Evolutionary conservation across 2,329 filamentous ascomycete genomes (phyloP).

Genomic region (Talaromyces sp.): DNA sequence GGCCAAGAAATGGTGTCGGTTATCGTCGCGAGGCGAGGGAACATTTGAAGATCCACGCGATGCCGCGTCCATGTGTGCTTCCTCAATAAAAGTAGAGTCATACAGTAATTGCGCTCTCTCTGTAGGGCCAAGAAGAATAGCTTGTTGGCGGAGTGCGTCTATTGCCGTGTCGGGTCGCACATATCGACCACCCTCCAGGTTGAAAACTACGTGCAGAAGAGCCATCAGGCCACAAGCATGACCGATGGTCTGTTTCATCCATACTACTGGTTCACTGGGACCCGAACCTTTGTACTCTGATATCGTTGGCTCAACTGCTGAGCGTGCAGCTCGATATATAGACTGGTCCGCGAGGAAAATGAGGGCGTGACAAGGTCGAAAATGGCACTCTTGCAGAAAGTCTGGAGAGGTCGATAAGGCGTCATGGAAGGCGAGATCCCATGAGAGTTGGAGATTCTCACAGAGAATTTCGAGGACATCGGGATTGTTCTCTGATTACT

Average conservation of each 20-base stretch:
- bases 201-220: constrained; percentile 53
- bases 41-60: constrained; percentile 5
- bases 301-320: constrained; percentile 1
- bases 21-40: constrained; percentile 5
- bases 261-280: constrained; percentile 52
- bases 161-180: constrained; percentile 1
- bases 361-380: constrained; percentile 53
- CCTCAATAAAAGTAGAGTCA: constrained; percentile 13
- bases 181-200: constrained; percentile 33
- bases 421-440: constrained; percentile 52
- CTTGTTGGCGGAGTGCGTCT: neutral
- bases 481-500: constrained; percentile 54
- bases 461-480: constrained; percentile 52
- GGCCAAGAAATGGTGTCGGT: constrained; percentile 30
- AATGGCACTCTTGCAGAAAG: constrained; percentile 49
- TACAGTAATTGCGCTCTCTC: constrained; percentile 13
- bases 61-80: constrained; percentile 15
- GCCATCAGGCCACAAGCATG: constrained; percentile 60
- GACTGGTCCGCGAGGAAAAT: constrained; percentile 1
- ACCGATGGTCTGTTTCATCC: constrained; percentile 59
- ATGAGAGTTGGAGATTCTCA: constrained; percentile 48
- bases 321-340: constrained; percentile 12
- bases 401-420: constrained; percentile 53
- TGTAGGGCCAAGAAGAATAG: constrained; percentile 7
- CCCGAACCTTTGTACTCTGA: constrained; percentile 46